These are phyloP conservation scores for Nyctanthes arbortristis DNA, from an alignment of 257 asterid genomes.

Conservation along the genomic window DNA sequence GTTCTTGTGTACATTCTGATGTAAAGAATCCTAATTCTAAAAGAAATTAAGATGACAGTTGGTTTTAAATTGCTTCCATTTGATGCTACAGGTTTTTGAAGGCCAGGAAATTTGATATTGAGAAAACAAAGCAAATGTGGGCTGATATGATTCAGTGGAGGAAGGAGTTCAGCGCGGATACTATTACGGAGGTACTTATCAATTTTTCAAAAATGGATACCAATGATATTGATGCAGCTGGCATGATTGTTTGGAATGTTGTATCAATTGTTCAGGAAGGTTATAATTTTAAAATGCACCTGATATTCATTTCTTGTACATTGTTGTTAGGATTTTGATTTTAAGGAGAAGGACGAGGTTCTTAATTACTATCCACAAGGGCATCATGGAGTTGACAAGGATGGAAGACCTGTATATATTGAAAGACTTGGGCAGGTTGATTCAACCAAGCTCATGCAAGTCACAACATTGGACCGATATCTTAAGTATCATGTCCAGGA, in stretches of 20 bases:
- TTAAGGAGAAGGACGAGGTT: constrained; percentile 85
- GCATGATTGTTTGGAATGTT: background rate
- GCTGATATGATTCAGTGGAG: constrained; percentile 95
- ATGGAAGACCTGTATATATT: constrained; percentile 84
- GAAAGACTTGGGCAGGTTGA: constrained; percentile 90
- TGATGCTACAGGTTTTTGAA: constrained; percentile 71
- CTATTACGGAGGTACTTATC: constrained; percentile 77
- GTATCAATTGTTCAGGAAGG: background rate
- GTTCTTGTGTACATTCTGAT: background rate
- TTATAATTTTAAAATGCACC: background rate
- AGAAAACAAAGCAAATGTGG: constrained; percentile 98
- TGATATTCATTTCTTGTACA: background rate
- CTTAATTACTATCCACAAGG: constrained; percentile 94
- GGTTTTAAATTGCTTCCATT: background rate
- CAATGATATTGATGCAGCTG: background rate
- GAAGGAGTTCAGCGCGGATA: constrained; percentile 84
- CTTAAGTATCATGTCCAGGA: constrained; percentile 86
- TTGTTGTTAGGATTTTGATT: constrained; percentile 59
- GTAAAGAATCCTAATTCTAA: background rate
- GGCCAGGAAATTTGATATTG: constrained; percentile 88
- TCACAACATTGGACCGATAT: constrained; percentile 80
- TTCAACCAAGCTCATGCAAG: constrained; percentile 83
- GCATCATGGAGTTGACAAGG: constrained; percentile 92
- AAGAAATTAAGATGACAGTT: background rate
- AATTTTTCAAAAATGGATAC: no score